phyloP scores from a whole-genome alignment of 1,284 basidiomycete genomes.

The Violaceomyces palustris region DNA sequence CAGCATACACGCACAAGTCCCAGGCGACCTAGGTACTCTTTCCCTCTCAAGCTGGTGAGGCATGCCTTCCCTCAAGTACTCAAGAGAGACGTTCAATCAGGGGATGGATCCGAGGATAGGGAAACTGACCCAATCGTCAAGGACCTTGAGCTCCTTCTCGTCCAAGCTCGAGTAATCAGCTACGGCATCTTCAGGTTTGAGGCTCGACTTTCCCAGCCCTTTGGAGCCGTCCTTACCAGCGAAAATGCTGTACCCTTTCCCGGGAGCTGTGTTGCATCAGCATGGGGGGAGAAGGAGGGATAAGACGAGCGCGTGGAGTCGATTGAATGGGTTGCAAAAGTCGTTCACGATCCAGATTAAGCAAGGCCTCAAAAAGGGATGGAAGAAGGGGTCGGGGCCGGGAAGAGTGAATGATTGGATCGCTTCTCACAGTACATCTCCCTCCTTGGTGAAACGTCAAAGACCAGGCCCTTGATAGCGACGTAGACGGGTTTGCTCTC shows the following conservation, averaged over 20 bases:
- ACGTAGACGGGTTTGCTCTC: slow-evolving; percentile 71
- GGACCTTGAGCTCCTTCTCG: slow-evolving; percentile 71
- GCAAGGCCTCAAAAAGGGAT: too few species aligned
- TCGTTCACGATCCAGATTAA: too few species aligned
- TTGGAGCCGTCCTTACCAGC: slow-evolving; percentile 75
- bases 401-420: slow-evolving; percentile 66
- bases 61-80: neutral
- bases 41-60: neutral
- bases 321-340: too few species aligned
- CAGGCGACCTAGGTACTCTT: too few species aligned
- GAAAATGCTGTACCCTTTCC: slow-evolving; percentile 56
- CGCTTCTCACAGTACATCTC: slow-evolving; percentile 78
- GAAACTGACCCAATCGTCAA: slow-evolving; percentile 75
- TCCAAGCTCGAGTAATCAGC: slow-evolving; percentile 76
- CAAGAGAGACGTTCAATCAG: too few species aligned
- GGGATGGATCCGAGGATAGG: neutral
- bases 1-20: neutral
- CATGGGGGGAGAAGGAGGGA: slow-evolving; percentile 20
- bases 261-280: slow-evolving; percentile 52
- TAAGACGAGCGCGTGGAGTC: slow-evolving; percentile 1
- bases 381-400: slow-evolving; percentile 65
- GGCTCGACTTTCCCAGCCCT: slow-evolving; percentile 64
- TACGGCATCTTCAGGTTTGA: slow-evolving; percentile 81
- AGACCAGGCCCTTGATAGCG: slow-evolving; percentile 79
- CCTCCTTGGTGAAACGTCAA: slow-evolving; percentile 70